phyloP scores from a whole-genome alignment of 1,139 yeast species.

The Geotrichum aggregatum region DNA sequence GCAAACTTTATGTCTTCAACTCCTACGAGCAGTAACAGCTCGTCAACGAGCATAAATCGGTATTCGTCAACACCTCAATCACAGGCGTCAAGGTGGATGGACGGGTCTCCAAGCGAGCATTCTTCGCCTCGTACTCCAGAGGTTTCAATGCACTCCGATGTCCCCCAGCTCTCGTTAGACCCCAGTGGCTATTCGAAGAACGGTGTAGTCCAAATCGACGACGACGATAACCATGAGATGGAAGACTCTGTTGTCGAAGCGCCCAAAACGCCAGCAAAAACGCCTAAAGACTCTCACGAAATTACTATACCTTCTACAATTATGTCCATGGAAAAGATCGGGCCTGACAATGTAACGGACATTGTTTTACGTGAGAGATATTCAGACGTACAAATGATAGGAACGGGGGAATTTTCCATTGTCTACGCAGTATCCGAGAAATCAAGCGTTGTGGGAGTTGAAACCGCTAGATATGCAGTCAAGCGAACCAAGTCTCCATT shows the following conservation, averaged over 20 bases:
- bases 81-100: slow-evolving; percentile 26
- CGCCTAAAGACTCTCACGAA: slow-evolving; percentile 30
- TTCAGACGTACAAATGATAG: slow-evolving; percentile 60
- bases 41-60: slow-evolving; percentile 12
- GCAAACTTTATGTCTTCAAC: slow-evolving; percentile 15
- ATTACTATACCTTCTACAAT: slow-evolving; percentile 16
- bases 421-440: slow-evolving; percentile 72
- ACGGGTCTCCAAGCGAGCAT: slow-evolving; percentile 29
- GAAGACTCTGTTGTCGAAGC: slow-evolving; percentile 21
- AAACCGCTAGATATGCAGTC: slow-evolving; percentile 57
- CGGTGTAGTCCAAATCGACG: slow-evolving; percentile 11
- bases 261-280: slow-evolving; percentile 33
- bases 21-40: slow-evolving; percentile 17
- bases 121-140: slow-evolving; percentile 31
- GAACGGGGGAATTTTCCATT: slow-evolving; percentile 82
- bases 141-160: slow-evolving; percentile 21
- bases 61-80: slow-evolving; percentile 26
- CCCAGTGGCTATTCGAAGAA: slow-evolving; percentile 1
- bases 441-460: slow-evolving; percentile 19
- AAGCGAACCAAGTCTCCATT: slow-evolving; percentile 67
- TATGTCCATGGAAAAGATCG: slow-evolving; percentile 13
- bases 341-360: slow-evolving; percentile 39
- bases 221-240: slow-evolving; percentile 16
- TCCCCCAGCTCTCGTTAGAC: slow-evolving; percentile 10
- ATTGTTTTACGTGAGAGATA: slow-evolving; percentile 61